Evolutionary conservation across 2,329 filamentous ascomycete genomes (phyloP), one percentile per base, ranked within the genome.

Genomic region (Aspergillus sp.): DNA sequence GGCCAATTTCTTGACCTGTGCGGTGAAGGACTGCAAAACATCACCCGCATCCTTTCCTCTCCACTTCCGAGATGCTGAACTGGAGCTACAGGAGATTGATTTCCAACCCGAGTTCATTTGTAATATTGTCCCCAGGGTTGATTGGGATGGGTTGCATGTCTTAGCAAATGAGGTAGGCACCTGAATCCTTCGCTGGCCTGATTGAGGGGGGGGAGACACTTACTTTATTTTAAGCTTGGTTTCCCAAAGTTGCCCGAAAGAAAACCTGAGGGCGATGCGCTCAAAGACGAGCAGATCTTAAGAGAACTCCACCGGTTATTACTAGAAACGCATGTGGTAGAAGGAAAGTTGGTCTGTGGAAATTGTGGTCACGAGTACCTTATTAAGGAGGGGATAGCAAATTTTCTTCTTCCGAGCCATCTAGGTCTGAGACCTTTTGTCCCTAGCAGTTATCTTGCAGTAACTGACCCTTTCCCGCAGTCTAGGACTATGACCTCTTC

Each of bases 1-100:
- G 62, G 88, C 96, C 71, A 98, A 98, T 80, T 99, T 99, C 78
- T 82, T 98, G 65, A 95, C 92, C 70, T 99, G 95, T 82, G 94
- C 95, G 63, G 90, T 96, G 74, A 98, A 97, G 83, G 84, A 90
- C 58, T 99, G 95, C 89, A 96, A 96, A 80, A 85, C 87, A 58
- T 88, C 89, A 32, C 82, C 89, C 6, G 80, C 85, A 55, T 91
- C 92, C 24, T 98, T 96, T 73, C 95, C 95, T 2, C 84, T 99
- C 16, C 95, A 98, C 76, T 94, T 95, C 57, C 89, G 89, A 70
- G 92, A 98, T 70, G 93, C 91, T 55, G 92, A 96, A 75, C 87
- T 99, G 24, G 92, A 93, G 67, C 87, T 92, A 70, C 85, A 91
- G 67, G 91, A 96, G 68, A 81, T 93, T 63, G 91, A 94, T 56